These are phyloP conservation scores for Ganoderma resinaceum DNA, from an alignment of 1,284 basidiomycete species.

Conservation along the genomic window DNA sequence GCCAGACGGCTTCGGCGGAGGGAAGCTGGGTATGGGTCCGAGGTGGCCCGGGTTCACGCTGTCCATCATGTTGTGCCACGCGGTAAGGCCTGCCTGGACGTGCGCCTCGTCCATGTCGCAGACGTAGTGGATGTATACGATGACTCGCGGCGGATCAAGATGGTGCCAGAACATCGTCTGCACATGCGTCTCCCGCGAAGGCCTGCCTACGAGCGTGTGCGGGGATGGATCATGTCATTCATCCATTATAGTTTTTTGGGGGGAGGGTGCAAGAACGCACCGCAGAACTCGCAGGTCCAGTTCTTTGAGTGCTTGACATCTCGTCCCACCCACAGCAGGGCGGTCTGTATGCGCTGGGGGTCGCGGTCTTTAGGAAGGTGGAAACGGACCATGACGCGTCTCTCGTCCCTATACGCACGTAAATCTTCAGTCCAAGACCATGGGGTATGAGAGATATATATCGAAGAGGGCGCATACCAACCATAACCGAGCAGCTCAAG, in stretches of 20 bases:
- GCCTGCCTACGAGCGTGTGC: constrained; percentile 2
- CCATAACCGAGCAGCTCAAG: constrained; percentile 27
- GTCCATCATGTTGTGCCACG: constrained; percentile 12
- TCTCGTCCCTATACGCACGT: constrained; percentile 14
- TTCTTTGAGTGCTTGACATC: constrained; percentile 31
- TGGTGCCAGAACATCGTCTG: constrained; percentile 17
- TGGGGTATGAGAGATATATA: not conserved
- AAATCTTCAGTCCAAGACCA: too few relatives aligned
- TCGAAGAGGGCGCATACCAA: constrained; percentile 10
- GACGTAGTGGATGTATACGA: constrained; percentile 22
- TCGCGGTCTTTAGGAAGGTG: constrained; percentile 27
- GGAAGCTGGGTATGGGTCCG: constrained; percentile 11
- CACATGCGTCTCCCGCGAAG: constrained; percentile 21
- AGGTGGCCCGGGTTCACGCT: constrained; percentile 10
- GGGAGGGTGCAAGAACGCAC: constrained; percentile 5
- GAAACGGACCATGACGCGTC: constrained; percentile 27
- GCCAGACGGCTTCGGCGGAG: constrained; percentile 10
- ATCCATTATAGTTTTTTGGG: not conserved
- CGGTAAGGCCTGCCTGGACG: constrained; percentile 18
- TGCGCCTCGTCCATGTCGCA: constrained; percentile 24
- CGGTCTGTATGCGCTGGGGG: constrained; percentile 16
- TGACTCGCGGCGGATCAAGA: constrained; percentile 17
- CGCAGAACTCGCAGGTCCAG: constrained; percentile 29
- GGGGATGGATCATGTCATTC: not conserved
- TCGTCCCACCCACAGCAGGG: constrained; percentile 12